Percentiles rank a stretch among this genome's conserved stretches.
Evolutionary conservation across 2,329 filamentous ascomycete genomes (phyloP).

Genomic region (Apiospora malaysiana): DNA sequence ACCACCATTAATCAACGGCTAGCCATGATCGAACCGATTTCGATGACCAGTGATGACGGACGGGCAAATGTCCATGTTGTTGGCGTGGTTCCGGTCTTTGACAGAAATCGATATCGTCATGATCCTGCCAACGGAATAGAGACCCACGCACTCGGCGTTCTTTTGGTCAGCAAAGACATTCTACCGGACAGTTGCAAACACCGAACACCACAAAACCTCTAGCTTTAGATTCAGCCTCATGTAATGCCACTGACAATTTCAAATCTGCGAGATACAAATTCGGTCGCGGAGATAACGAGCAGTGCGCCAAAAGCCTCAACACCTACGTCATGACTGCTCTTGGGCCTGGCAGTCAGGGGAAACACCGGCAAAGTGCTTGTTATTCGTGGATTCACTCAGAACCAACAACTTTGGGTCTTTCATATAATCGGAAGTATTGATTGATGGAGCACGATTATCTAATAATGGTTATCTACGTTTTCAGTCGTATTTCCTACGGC

Average conservation of each 20-base stretch:
- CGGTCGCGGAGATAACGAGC: not conserved
- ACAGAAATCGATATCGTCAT: constrained; percentile 14
- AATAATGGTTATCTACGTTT: too few species aligned
- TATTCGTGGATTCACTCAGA: not conserved
- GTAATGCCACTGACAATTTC: not conserved
- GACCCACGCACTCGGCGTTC: not conserved
- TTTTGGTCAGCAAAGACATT: not conserved
- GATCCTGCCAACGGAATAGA: not conserved
- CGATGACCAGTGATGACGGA: constrained; percentile 12
- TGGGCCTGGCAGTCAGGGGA: not conserved
- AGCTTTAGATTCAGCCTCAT: not conserved
- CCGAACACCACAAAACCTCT: not conserved
- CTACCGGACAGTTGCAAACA: not conserved
- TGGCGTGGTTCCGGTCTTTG: not conserved
- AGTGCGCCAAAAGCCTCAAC: not conserved
- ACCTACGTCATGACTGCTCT: not conserved
- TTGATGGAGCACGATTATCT: too few species aligned
- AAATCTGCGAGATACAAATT: not conserved
- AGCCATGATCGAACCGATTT: not conserved
- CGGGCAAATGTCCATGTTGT: not conserved
- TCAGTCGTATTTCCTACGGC: too few species aligned
- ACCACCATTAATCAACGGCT: not conserved
- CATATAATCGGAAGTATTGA: too few species aligned
- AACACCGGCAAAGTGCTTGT: not conserved
- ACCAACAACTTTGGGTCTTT: too few species aligned